Base-by-base conservation (phyloP, 2,329 filamentous ascomycete genomes). In the Penicillium crustosum region DNA sequence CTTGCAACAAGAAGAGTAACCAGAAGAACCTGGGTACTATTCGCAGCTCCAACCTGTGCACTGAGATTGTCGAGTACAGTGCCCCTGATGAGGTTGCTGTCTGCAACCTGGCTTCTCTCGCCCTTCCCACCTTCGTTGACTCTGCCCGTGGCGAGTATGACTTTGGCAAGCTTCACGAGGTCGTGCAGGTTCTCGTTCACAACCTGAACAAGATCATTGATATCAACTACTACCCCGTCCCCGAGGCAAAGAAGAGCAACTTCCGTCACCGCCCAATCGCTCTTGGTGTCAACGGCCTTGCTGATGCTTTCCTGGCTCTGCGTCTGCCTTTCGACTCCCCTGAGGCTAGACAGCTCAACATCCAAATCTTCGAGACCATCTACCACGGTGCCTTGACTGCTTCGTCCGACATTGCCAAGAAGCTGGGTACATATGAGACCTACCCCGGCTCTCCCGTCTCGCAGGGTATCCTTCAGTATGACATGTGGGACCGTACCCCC, bases 1-100 rank as follows among this genome's bases (percentile, higher is more conserved):
- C 88, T 72, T 93, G 90, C 86, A 99, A 99, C 86, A 87, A 87
- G 77, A 99, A 99, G 89, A 97, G 93, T 84, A 99, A 99, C 86
- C 94, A 99, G 82, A 97, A 99, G 89, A 99, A 99, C 80, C 84
- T 99, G 33, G 94, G 94, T 66, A 97, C 93, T 62, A 99, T 99
- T 70, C 92, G 92, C 78, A 97, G 91, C 83, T 99, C 94, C 72
- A 99, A 99, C 78, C 84, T 99, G 49, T 99, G 94, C 87, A 97
- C 93, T 50, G 94, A 99, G 79, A 99, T 99, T 69, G 86, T 99
- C 65, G 94, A 99, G 82, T 99, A 97, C 83, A 95, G 84, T 65
- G 91, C 94, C 36, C 93, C 94, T 36, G 94, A 99, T 77, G 94
- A 99, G 84, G 94, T 99, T 50, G 94, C 94, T 67, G 94, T 97